Evolutionary conservation across 176 grass and related monocot species (phyloP).

Genomic region (Rhynchospora tenuis): DNA sequence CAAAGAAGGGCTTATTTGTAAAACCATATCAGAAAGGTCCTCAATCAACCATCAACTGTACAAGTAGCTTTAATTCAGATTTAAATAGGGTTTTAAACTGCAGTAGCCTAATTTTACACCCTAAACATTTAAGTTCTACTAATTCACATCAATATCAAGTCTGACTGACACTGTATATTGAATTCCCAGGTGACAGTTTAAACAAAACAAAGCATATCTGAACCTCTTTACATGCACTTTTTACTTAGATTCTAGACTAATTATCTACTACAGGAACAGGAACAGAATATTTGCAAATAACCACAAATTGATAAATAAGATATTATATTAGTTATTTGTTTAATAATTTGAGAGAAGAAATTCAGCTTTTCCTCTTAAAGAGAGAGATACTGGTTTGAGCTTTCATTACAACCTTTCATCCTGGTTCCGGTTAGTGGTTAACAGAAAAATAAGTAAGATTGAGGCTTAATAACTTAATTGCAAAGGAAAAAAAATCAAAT

Average conservation of each 20-base stretch:
- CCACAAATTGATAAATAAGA: neutral
- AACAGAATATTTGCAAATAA: neutral
- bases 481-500: neutral
- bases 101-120: neutral
- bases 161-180: neutral
- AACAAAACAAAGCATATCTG: neutral
- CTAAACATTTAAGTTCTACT: neutral
- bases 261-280: neutral
- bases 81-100: neutral
- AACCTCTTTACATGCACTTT: neutral
- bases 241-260: neutral
- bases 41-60: neutral
- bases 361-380: neutral
- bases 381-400: neutral
- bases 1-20: neutral
- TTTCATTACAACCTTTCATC: neutral
- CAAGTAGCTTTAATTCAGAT: neutral
- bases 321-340: neutral
- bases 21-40: neutral
- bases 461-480: conserved; percentile 1
- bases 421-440: neutral
- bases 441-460: neutral
- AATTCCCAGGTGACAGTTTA: neutral
- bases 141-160: neutral
- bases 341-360: neutral